Evolutionary conservation across 225 moss, liverwort and hornwort species (phyloP), one percentile per base, ranked within the genome.

Genomic region (Neckera pumila): DNA sequence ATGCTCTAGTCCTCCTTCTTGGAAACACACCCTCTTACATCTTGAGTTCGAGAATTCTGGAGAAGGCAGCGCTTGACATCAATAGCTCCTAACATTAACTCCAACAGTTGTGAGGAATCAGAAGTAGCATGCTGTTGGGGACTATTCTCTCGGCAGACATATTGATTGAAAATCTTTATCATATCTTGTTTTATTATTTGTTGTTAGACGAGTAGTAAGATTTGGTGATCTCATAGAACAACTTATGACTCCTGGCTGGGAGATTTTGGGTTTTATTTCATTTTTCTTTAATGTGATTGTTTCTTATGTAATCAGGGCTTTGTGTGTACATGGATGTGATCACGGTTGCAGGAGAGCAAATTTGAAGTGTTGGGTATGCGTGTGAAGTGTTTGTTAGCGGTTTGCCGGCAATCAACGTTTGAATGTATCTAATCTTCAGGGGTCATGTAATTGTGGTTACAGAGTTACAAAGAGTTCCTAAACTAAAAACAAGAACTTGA

Each of bases 381-480:
- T 53, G 93, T 93, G 83, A 95, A 92, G 88, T 95, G 95, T 79
- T 90, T 97, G 86, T 87, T 97, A 75, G 97, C 97, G 22, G 94
- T 97, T 89, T 96, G 95, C 86, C 91, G 86, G 80, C 85, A 89
- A 84, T 92, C 94, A 33, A 76, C 92, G 15, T 83, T 94, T 19
- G 92, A 91, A 31, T 74, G 7, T 7, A 19, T 31, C 17, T 31
- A 19, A 38, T 38, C 7, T 38, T 47, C 2, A 18, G 47, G 2
- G 17, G 30, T 47, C 17, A 17, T 18, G 18, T 73, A 42, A 26
- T 42, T 71, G 26, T 43, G 10, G 43, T 28, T 71, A 61, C 13
- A 60, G 6, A 60, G 27, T 60, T 27, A 71, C 5, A 43, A 72
- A 72, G 10, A 17, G 10, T 72, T 72, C 5, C 5, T 26, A 72